These are phyloP conservation scores for Phoenix roebelenii DNA, from an alignment of 176 grass and related monocot genomes.

Conservation along the genomic window DNA sequence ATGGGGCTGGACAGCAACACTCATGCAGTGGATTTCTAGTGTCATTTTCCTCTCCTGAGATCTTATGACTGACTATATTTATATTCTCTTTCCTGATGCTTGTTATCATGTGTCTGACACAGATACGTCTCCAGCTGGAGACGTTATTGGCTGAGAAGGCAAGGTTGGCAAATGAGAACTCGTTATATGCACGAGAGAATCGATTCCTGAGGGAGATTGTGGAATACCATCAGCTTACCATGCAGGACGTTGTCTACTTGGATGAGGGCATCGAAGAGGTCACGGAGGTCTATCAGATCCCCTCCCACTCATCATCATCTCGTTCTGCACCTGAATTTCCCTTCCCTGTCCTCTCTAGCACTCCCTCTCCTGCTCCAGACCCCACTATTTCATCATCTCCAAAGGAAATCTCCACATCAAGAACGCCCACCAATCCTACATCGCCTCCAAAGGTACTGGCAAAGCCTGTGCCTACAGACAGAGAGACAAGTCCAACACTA, in stretches of 20 bases:
- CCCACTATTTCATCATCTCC: conserved; percentile 4
- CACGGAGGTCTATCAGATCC: conserved; percentile 12
- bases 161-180: conserved; percentile 57
- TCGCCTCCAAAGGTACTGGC: too few species aligned
- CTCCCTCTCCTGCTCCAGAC: not conserved
- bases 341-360: conserved; percentile 3
- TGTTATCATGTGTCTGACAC: not conserved
- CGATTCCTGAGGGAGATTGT: conserved; percentile 53
- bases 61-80: not conserved
- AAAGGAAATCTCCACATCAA: not conserved
- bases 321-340: conserved; percentile 26
- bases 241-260: conserved; percentile 23
- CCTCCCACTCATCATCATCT: conserved; percentile 14
- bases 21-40: not conserved
- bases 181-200: conserved; percentile 46
- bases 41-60: not conserved
- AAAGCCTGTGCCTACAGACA: not conserved
- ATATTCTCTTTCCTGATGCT: not conserved
- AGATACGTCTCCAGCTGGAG: conserved; percentile 59
- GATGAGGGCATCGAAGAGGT: conserved; percentile 22
- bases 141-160: conserved; percentile 48
- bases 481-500: conserved; percentile 7
- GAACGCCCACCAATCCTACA: not conserved
- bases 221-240: conserved; percentile 50
- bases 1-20: too few species aligned